Conservation (phyloP, 306 rosid genomes). For the Rosa rugosa region DNA sequence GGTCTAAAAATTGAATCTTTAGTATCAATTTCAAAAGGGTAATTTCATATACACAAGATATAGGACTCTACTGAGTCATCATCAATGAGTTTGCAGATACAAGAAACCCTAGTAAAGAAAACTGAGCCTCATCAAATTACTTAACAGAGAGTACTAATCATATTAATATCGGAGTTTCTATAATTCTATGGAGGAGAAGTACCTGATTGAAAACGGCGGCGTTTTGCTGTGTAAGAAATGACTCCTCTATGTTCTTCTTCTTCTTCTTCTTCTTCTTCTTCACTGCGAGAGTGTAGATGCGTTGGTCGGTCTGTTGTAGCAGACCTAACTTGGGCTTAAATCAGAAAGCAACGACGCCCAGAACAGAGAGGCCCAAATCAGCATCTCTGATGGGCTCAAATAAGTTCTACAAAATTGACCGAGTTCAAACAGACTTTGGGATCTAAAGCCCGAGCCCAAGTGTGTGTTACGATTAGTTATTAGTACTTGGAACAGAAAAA, state of each 20-base stretch:
- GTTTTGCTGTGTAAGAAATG: not conserved
- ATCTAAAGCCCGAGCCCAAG: not conserved
- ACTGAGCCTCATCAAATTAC: not conserved
- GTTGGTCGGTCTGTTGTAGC: not conserved
- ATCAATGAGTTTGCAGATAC: not conserved
- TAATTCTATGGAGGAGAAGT: not conserved
- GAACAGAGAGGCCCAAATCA: not conserved
- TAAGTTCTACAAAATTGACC: not conserved
- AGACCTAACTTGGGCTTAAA: not conserved
- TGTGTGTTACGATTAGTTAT: not conserved
- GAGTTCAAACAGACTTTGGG: too few species aligned
- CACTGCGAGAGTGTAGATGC: not conserved
- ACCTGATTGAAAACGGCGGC: slow-evolving; percentile 14
- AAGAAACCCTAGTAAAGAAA: slow-evolving; percentile 1
- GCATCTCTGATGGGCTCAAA: not conserved
- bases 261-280: slow-evolving; percentile 2
- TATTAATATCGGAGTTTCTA: not conserved
- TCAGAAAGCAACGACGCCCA: not conserved
- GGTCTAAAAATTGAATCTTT: not conserved
- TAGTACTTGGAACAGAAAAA: too few species aligned
- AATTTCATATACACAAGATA: not conserved
- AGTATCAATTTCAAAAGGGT: not conserved
- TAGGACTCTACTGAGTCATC: not conserved
- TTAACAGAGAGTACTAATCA: not conserved
- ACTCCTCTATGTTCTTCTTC: not conserved